Base-by-base conservation (phyloP, 2,329 filamentous ascomycete species). In the Aspergillus quadricinctus region DNA sequence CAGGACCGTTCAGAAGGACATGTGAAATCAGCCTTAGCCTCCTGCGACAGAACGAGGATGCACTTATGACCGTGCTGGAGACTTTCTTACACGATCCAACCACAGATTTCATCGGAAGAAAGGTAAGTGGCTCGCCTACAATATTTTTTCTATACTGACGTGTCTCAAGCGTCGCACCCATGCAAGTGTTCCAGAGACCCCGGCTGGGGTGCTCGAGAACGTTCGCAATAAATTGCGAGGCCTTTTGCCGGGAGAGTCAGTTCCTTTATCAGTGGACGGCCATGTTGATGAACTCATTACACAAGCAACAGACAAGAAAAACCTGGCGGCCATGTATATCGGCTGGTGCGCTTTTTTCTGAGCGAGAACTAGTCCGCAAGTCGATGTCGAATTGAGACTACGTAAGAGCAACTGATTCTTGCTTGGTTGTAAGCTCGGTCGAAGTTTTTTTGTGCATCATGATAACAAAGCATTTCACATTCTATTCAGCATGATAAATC, bases 41-140 rank as follows among this genome's bases (percentile, higher is more conserved):
- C 28, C 80, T 97, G 9, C 83, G 94, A 1, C 89, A 95, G 71
- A 92, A 97, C 68, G 89, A 97, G 72, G 95, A 99, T 74, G 96
- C 93, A 41, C 79, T 99, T 57, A 96, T 99, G 87, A 97, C 93
- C 0, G 93, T 99, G 50, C 81, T 99, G 1, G 95, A 99, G 77
- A 92, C 94, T 0, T 99, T 99, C 69, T 84, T 99, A 62, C 92
- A 99, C 69, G 94, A 99, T 71, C 94, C 94, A 0, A 97, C 95
- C 14, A 86, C 96, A 11, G 95, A 99, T 69, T 86, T 97, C 60
- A 85, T 97, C 66, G 88, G 88, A 52, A 91, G 88, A 71, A 86
- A 84, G 64, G 80, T 81, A 62, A 63, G 64, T 50, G n/a, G 9
- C 21, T 31, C 43, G n/a, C 25, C 19, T 19, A 17, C 19, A 48